Percentiles rank a stretch among this genome's conserved stretches.
Evolutionary conservation across 257 asterid genomes (phyloP).

Genomic region (Solanum virginianum): DNA sequence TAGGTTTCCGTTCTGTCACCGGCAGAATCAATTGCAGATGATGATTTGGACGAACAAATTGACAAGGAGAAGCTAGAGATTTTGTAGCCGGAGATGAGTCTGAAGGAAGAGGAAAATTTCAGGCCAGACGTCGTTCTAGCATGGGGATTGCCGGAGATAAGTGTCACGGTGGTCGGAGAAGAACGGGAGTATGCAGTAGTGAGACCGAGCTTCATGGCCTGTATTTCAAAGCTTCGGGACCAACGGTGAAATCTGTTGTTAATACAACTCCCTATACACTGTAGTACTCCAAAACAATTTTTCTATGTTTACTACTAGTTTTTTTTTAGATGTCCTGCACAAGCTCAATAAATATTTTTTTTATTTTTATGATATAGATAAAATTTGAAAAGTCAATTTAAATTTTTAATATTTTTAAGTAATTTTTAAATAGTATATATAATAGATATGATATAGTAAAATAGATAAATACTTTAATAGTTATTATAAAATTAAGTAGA

Average conservation of each 20-base stretch:
- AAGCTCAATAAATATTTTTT: too few species aligned
- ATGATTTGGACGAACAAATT: background rate
- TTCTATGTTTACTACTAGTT: too few species aligned
- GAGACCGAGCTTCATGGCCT: background rate
- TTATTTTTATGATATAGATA: too few species aligned
- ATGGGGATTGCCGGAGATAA: background rate
- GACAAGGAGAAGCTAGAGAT: background rate
- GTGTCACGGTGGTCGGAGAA: slow-evolving; percentile 1
- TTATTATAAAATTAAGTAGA: too few species aligned
- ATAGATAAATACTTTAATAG: too few species aligned
- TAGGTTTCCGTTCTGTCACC: slow-evolving; percentile 8
- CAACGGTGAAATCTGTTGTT: background rate
- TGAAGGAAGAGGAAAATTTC: background rate
- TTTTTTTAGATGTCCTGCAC: accelerated
- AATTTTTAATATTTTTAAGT: too few species aligned
- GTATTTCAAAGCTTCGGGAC: background rate
- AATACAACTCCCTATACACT: background rate
- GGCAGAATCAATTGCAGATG: background rate
- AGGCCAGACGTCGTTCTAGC: background rate
- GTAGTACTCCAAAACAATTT: background rate
- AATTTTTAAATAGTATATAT: too few species aligned
- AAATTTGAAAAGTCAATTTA: too few species aligned
- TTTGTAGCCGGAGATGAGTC: background rate
- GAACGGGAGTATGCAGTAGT: background rate
- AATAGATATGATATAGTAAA: too few species aligned